phyloP scores from a whole-genome alignment of 2,329 filamentous ascomycete genomes.

The Mycosphaerelloides madeirae region DNA sequence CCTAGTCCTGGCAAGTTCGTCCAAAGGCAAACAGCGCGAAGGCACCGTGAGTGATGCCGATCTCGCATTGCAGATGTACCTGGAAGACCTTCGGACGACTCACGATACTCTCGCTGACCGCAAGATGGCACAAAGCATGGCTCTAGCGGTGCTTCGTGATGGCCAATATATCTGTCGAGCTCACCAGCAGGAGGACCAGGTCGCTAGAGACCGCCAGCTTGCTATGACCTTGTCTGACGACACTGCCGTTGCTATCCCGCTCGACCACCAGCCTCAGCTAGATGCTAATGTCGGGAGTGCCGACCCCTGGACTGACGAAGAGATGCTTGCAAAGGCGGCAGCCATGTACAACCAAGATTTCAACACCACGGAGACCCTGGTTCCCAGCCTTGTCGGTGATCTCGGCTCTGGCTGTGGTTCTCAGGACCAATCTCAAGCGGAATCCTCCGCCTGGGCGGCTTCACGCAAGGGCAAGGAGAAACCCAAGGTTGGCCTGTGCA shows the following conservation, averaged over 20 bases:
- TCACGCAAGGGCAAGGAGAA: constrained; percentile 7
- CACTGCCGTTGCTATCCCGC: too few relatives aligned
- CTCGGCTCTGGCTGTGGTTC: too few relatives aligned
- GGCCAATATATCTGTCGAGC: constrained; percentile 11
- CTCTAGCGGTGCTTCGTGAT: constrained; percentile 16
- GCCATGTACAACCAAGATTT: constrained; percentile 25
- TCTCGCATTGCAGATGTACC: constrained; percentile 22
- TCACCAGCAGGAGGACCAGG: constrained; percentile 21
- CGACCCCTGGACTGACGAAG: constrained; percentile 16
- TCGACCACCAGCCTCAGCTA: too few relatives aligned
- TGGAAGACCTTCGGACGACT: constrained; percentile 18
- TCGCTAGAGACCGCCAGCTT: constrained; percentile 15
- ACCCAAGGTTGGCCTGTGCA: constrained; percentile 13
- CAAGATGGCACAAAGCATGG: constrained; percentile 22
- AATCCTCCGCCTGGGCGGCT: constrained; percentile 19
- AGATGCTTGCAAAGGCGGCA: constrained; percentile 20
- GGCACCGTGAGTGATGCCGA: constrained; percentile 16
- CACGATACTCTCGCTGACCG: constrained; percentile 15
- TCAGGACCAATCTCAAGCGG: too few relatives aligned
- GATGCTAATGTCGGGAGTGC: too few relatives aligned
- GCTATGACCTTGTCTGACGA: too few relatives aligned
- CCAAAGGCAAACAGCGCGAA: constrained; percentile 21
- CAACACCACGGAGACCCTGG: background rate
- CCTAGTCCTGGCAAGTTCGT: constrained; percentile 32
- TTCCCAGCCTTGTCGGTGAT: too few relatives aligned